Evolutionary conservation across 163 green algal species (phyloP), one percentile per base, ranked within the genome.

Genomic region (Volvox carteri): DNA sequence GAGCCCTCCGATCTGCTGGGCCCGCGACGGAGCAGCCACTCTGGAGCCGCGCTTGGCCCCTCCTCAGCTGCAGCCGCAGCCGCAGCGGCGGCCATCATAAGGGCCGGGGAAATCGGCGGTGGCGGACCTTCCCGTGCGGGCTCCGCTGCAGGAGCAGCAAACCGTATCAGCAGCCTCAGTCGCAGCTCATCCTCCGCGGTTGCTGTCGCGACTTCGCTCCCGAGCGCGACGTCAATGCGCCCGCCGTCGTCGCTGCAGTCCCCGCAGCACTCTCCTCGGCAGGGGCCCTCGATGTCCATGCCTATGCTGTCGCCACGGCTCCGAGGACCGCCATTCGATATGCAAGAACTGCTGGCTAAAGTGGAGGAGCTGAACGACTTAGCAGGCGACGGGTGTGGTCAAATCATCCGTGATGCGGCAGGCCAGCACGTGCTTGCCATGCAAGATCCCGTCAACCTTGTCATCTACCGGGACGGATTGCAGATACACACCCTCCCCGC

Each of bases 321-420:
- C 23, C 37, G 70, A 21, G 58, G n/a, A 8, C 81, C 67, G 39
- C 84, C 84, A 5, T 25, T 89, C 0, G 7, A 41, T 33, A 50
- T 89, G 50, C 42, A 77, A 44, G 88, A 91, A 41, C 84, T 94
- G 30, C 62, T 74, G 33, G 54, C 78, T 8, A 81, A 86, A 21
- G 86, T 95, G 14, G 88, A 92, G 18, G 92, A 94, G 42, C 89
- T 95, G 23, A 95, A 95, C 79, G 68, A 92, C 48, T 72, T 93
- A 28, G 92, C 89, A 18, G 92, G 90, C 4, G 93, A 94, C 70
- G 93, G 90, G 12, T 72, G 65, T 16, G 78, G 86, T 23, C 80
- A 93, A 42, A 12, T 92, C 28, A 78, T 91, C 52, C 62, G 44
- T 14, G 91, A 44, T 68, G 83, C 65, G 33, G 81, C 65, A 8